Conservation (phyloP, 1,139 yeast genomes). For the Debaryomycetaceae sp. region DNA sequence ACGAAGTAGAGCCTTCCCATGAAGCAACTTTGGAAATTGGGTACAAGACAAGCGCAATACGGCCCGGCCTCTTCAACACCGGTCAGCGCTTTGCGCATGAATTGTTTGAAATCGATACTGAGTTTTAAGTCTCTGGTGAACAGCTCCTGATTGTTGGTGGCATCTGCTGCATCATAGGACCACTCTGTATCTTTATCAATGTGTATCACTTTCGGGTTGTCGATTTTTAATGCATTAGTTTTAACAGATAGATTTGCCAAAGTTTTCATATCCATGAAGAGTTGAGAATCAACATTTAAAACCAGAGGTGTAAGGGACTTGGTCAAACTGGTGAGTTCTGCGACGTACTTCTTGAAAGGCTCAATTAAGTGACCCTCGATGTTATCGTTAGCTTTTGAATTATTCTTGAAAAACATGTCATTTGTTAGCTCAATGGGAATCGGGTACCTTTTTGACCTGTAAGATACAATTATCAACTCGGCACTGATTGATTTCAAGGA, state of each 20-base stretch:
- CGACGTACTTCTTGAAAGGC: conserved; percentile 27
- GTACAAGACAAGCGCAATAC: conserved; percentile 27
- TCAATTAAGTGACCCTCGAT: conserved; percentile 31
- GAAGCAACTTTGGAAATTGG: conserved; percentile 39
- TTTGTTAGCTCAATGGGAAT: conserved; percentile 42
- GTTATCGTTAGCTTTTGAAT: conserved; percentile 18
- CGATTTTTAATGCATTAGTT: conserved; percentile 22
- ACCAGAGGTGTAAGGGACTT: conserved; percentile 31
- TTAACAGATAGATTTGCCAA: conserved; percentile 34
- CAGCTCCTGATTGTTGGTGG: neutral
- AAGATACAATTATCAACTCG: conserved; percentile 35
- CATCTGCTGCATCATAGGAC: neutral
- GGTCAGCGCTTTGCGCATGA: neutral
- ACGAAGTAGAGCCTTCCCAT: conserved; percentile 34
- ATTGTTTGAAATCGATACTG: conserved; percentile 1
- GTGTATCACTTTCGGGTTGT: neutral
- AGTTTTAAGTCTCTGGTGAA: neutral
- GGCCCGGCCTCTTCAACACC: neutral
- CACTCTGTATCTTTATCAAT: neutral
- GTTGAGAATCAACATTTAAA: conserved; percentile 31
- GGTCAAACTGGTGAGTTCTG: conserved; percentile 26
- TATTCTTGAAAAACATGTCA: conserved; percentile 32
- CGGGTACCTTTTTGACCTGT: conserved; percentile 30
- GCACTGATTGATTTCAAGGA: conserved; percentile 31
- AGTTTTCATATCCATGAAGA: conserved; percentile 35